A percentile compares a stretch with the other conserved stretches of the same genome.
Evolutionary conservation across 768 basidiomycete genomes (phyloP).

Genomic region (Termitomyces sp.): DNA sequence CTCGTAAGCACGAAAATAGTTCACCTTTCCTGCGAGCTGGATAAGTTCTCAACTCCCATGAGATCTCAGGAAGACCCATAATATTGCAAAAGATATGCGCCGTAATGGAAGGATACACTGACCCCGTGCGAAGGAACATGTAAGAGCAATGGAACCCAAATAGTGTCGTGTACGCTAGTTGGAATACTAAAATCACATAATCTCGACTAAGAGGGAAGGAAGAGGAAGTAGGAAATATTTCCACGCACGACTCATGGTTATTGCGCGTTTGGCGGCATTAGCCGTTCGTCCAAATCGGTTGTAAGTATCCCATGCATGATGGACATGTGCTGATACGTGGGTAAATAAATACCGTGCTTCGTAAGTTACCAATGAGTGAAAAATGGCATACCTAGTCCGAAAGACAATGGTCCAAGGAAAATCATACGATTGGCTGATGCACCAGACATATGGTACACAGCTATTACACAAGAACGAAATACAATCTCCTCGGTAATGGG

Average conservation of each 20-base stretch:
- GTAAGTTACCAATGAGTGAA: background rate
- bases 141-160: conserved; percentile 88
- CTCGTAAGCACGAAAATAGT: conserved; percentile 20
- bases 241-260: conserved; percentile 48
- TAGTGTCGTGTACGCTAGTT: conserved; percentile 84
- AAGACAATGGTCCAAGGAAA: conserved; percentile 77
- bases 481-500: conserved; percentile 92
- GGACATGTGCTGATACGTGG: conserved; percentile 65
- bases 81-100: conserved; percentile 92
- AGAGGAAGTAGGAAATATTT: background rate
- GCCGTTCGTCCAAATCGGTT: conserved; percentile 63
- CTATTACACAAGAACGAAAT: conserved; percentile 80
- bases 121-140: conserved; percentile 82
- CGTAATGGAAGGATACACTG: conserved; percentile 67
- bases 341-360: background rate
- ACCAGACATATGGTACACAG: conserved; percentile 64
- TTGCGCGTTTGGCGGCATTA: conserved; percentile 59
- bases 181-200: conserved; percentile 54
- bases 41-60: conserved; percentile 46
- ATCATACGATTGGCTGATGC: conserved; percentile 55
- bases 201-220: background rate
- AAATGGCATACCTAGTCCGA: conserved; percentile 68
- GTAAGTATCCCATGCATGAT: conserved; percentile 88
- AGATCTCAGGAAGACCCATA: conserved; percentile 82
- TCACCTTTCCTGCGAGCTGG: conserved; percentile 47